Evolutionary conservation across 2,329 filamentous ascomycete species (phyloP), one percentile per base, ranked within the genome.

Genomic region (Trichoderma semiorbis): DNA sequence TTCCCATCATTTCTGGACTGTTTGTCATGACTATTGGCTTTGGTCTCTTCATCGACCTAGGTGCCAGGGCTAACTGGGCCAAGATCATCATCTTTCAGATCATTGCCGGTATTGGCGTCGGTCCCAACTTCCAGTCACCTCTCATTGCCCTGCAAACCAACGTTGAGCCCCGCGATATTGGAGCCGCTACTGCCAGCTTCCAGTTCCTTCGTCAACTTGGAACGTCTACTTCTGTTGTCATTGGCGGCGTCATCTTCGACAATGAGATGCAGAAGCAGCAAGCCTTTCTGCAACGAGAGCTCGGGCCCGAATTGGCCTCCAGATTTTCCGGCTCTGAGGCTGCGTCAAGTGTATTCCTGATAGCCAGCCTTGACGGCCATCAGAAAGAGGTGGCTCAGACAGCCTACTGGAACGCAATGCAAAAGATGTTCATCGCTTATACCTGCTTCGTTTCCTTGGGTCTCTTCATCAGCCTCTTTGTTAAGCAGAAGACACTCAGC

Each of bases 211-310:
- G 92, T 24, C 91, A 92, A 75, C 82, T 94, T 3, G 90, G 89
- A 11, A 92, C 90, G 0, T 87, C 90, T 3, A 87, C 91, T 24
- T 90, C 89, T 0, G 87, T 94, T 67, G 91, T 93, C 1, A 84
- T 94, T 50, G 93, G 93, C 28, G 90, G 91, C n/a, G 91, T 93
- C 60, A 87, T 95, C 47, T 94, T 95, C 82, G 90, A 93, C 80
- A 94, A 95, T 78, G 83, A 87, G 72, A 93, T 94, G 89, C 81
- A 88, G 74, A 84, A 83, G 61, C 87, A 89, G 75, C 83, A 85
- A 32, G 77, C 81, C 5, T 77, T 78, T 10, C 84, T 92, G 34
- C 79, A 81, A 26, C 76, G 81, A 34, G 80, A 85, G 5, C 84
- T 93, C 0, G 87, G 87, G 0, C 81, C 81, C 0, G 77, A 86